Evolutionary conservation across 1,284 basidiomycete species (phyloP), one percentile per base, ranked within the genome.

Genomic region (Rhodotorula sp.): DNA sequence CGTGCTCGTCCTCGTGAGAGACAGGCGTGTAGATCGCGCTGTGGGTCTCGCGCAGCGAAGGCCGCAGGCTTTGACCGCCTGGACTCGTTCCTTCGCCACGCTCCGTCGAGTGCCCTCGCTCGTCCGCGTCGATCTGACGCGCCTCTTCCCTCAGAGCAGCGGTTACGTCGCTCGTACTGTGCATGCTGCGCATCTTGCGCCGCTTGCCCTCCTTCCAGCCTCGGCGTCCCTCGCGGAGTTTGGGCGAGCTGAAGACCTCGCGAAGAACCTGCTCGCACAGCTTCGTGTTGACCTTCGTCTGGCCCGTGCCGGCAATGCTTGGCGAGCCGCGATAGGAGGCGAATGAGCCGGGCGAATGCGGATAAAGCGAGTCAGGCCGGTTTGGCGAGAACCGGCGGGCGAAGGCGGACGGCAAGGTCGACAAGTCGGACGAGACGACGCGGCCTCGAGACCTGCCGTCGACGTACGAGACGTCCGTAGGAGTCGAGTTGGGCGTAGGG

Each of bases 241-340:
- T 77, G 18, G 77, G 77, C 46, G 70, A 74, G 40, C 66, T 73
- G 56, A 96, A 82, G 44, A 96, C 87, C 20, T 90, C 89, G 65
- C 87, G 89, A 79, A 97, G 94, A 56, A 97, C 91, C 74, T 94
- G 92, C 77, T 96, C 92, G 81, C 93, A 94, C 68, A 97, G 83
- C 79, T 87, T 90, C 53, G 89, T 92, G 80, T 97, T 96, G 65
- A 96, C 93, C 56, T 88, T 86, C 2, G 94, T 96, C 22, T 90
- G 92, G 1, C 94, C 94, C 1, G 88, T 90, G 5, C 94, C 94
- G 20, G 50, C 47, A 31, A 70, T 63, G 53, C 60, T 58, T 5
- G 30, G 62, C 18, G 52, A 64, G 11, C 26, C 37, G 37, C 60
- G 51, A 18, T 56, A 40, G 22, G 55, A 56, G 37, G 55, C 15